phyloP scores from a whole-genome alignment of 2,329 filamentous ascomycete genomes.

The Claviceps sp. region DNA sequence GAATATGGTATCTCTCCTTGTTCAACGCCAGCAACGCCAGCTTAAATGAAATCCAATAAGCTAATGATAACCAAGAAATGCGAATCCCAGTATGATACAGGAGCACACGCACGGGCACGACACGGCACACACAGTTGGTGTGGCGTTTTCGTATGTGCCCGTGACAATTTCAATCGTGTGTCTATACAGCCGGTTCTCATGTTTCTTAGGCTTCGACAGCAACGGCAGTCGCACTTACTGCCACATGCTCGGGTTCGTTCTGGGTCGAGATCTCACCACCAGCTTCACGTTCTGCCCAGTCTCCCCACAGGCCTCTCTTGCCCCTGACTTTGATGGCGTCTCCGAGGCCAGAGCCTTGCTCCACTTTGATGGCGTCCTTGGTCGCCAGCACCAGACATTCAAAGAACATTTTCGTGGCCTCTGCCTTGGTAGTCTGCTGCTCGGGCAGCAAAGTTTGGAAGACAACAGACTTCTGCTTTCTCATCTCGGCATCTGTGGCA shows the following conservation, averaged over 20 bases:
- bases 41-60: constrained; percentile 14
- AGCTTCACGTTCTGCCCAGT: constrained; percentile 75
- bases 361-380: constrained; percentile 95
- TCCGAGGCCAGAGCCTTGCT: constrained; percentile 67
- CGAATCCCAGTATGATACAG: constrained; percentile 22
- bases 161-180: not conserved
- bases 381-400: constrained; percentile 91
- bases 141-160: not conserved
- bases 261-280: constrained; percentile 47
- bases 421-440: constrained; percentile 63
- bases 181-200: constrained; percentile 5
- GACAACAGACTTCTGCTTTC: constrained; percentile 63
- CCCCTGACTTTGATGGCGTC: constrained; percentile 71
- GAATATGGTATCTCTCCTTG: constrained; percentile 24
- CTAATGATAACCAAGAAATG: constrained; percentile 17
- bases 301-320: constrained; percentile 93
- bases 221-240: constrained; percentile 19
- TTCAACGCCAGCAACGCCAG: constrained; percentile 16
- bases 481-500: constrained; percentile 54
- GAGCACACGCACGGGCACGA: constrained; percentile 5
- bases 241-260: constrained; percentile 27
- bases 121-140: not conserved
- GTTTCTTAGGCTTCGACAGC: constrained; percentile 23
- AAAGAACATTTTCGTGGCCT: constrained; percentile 99
- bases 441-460: constrained; percentile 90